These are phyloP conservation scores for Heliocybe sulcata DNA, from an alignment of 1,284 basidiomycete species.

Conservation along the genomic window DNA sequence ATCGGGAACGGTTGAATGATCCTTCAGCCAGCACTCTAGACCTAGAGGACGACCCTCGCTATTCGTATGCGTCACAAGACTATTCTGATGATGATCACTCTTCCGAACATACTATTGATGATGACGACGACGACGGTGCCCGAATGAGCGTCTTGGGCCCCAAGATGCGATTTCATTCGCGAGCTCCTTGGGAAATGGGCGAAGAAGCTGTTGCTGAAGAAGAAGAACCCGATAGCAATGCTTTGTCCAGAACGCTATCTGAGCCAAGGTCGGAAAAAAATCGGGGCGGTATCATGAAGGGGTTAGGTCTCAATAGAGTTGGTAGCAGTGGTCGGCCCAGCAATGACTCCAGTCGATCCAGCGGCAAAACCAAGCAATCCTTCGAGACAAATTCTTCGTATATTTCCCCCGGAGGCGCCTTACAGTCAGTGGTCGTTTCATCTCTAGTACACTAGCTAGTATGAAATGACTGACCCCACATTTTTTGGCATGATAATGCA, in stretches of 20 bases:
- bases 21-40: slow-evolving; percentile 47
- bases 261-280: not conserved
- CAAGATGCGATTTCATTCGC: slow-evolving; percentile 73
- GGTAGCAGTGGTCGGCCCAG: slow-evolving; percentile 47
- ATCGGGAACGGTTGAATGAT: slow-evolving; percentile 38
- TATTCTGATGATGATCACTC: slow-evolving; percentile 12
- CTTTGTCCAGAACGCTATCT: slow-evolving; percentile 18
- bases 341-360: slow-evolving; percentile 49
- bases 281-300: slow-evolving; percentile 27
- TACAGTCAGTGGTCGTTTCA: slow-evolving; percentile 55
- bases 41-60: slow-evolving; percentile 49
- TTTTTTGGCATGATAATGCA: slow-evolving; percentile 9
- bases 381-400: slow-evolving; percentile 50
- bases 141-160: slow-evolving; percentile 69
- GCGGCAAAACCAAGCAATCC: slow-evolving; percentile 41
- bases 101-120: slow-evolving; percentile 17
- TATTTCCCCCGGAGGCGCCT: slow-evolving; percentile 39
- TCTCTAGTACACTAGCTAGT: slow-evolving; percentile 1
- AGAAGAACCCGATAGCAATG: slow-evolving; percentile 32
- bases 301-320: slow-evolving; percentile 35
- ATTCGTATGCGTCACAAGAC: slow-evolving; percentile 29
- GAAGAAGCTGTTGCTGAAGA: slow-evolving; percentile 37
- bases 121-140: slow-evolving; percentile 27
- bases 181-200: slow-evolving; percentile 72
- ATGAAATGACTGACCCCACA: slow-evolving; percentile 3